Percentiles rank a stretch among this genome's conserved stretches.
These are phyloP conservation scores for Suhomyces coccinellae DNA, from an alignment of 1,139 yeast genomes.

Conservation along the genomic window DNA sequence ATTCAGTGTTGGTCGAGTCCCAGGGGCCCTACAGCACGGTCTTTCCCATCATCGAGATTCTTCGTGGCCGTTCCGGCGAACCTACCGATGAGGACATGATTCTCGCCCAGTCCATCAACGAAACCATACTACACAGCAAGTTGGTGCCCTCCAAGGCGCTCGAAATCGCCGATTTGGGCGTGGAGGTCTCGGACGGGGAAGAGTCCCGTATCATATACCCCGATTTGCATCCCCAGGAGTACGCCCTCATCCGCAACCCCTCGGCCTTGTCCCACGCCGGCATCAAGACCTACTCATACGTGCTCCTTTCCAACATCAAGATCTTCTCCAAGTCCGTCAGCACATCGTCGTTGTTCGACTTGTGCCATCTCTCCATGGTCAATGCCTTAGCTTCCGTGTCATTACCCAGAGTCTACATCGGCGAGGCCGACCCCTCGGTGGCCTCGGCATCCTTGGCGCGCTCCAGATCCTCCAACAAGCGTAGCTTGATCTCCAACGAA, in stretches of 20 bases:
- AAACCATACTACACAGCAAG: constrained; percentile 56
- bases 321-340: constrained; percentile 80
- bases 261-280: constrained; percentile 21
- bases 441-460: constrained; percentile 40
- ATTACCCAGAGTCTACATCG: constrained; percentile 67
- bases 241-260: constrained; percentile 18
- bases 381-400: constrained; percentile 60
- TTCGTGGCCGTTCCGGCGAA: constrained; percentile 74
- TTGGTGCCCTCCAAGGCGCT: constrained; percentile 49
- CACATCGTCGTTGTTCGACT: constrained; percentile 58
- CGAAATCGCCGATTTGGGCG: constrained; percentile 48
- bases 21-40: constrained; percentile 42
- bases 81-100: constrained; percentile 93
- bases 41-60: constrained; percentile 79
- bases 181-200: constrained; percentile 44
- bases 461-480: constrained; percentile 46
- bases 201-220: constrained; percentile 31
- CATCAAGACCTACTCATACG: constrained; percentile 52
- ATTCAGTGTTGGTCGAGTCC: constrained; percentile 16
- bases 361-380: constrained; percentile 69
- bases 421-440: constrained; percentile 33
- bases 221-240: constrained; percentile 29
- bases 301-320: constrained; percentile 70
- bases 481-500: constrained; percentile 23
- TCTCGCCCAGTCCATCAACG: constrained; percentile 67